Conservation (phyloP, 2,329 filamentous ascomycete species). For the Beauveria varroae region DNA sequence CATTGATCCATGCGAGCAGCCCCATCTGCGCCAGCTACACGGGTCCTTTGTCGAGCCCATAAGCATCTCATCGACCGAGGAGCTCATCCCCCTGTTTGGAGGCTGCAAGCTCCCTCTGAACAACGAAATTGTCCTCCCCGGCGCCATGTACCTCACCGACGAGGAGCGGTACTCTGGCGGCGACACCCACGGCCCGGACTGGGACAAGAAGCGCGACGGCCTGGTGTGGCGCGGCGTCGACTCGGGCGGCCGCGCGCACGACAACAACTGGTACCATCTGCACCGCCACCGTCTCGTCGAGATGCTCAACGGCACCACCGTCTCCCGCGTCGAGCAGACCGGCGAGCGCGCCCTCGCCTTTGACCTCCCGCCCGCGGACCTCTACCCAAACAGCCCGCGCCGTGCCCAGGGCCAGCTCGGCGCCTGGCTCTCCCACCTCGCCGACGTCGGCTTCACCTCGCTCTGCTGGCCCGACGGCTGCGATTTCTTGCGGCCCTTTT, state of each 20-base stretch:
- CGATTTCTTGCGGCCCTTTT: constrained; percentile 31
- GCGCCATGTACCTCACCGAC: constrained; percentile 55
- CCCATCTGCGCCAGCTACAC: constrained; percentile 42
- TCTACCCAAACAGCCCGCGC: constrained; percentile 37
- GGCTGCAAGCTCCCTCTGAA: constrained; percentile 57
- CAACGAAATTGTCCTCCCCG: constrained; percentile 57
- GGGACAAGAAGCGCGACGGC: constrained; percentile 48
- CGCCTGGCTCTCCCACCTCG: constrained; percentile 31
- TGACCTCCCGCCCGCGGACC: constrained; percentile 33
- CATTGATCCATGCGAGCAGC: constrained; percentile 52
- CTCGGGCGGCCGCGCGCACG: constrained; percentile 47
- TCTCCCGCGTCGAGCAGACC: constrained; percentile 38
- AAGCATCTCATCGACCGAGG: constrained; percentile 42
- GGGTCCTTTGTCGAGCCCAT: constrained; percentile 50
- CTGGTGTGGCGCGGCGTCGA: constrained; percentile 59
- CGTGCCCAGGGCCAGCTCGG: constrained; percentile 29
- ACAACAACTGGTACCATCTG: constrained; percentile 58
- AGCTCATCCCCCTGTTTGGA: constrained; percentile 53
- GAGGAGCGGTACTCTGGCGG: constrained; percentile 54
- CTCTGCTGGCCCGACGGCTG: constrained; percentile 32
- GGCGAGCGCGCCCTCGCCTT: constrained; percentile 38
- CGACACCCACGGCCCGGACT: constrained; percentile 44
- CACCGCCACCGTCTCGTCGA: constrained; percentile 64
- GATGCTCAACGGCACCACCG: constrained; percentile 59
- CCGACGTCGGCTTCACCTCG: constrained; percentile 37